Evolutionary conservation across 1,139 yeast species (phyloP).

Genomic region (Geotrichum macrosporum): DNA sequence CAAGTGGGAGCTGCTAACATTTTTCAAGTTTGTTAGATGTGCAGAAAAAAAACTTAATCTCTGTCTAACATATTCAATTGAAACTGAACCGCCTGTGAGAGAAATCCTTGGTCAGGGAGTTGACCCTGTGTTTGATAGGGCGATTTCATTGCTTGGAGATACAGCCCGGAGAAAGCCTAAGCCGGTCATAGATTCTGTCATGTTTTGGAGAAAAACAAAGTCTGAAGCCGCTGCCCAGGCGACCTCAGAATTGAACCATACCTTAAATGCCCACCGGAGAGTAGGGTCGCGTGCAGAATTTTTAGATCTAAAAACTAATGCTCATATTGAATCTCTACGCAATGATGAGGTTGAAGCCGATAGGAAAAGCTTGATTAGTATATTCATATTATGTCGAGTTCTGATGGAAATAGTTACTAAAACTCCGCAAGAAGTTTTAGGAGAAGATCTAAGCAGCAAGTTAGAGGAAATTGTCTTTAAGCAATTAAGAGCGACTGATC

Average conservation of each 20-base stretch:
- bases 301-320: conserved; percentile 6
- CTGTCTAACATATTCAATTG: conserved; percentile 62
- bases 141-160: conserved; percentile 80
- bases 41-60: conserved; percentile 81
- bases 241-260: conserved; percentile 28
- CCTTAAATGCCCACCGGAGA: conserved; percentile 15
- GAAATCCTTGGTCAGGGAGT: conserved; percentile 82
- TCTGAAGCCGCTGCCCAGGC: conserved; percentile 82
- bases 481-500: conserved; percentile 85
- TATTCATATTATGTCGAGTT: conserved; percentile 87
- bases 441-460: conserved; percentile 76
- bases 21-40: conserved; percentile 64
- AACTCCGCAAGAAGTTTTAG: conserved; percentile 65
- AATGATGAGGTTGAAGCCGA: conserved; percentile 77
- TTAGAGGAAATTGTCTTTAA: conserved; percentile 91
- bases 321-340: conserved; percentile 13
- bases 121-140: conserved; percentile 80
- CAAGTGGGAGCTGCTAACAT: too few relatives aligned
- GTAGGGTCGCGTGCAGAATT: conserved; percentile 12
- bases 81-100: conserved; percentile 74
- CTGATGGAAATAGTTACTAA: conserved; percentile 89
- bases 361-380: conserved; percentile 77
- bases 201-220: conserved; percentile 95
- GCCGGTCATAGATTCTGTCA: conserved; percentile 94
- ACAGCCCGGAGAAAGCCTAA: conserved; percentile 87